Conservation (phyloP, 108 stramenopile genomes). For the Cylindrotheca closterium region DNA sequence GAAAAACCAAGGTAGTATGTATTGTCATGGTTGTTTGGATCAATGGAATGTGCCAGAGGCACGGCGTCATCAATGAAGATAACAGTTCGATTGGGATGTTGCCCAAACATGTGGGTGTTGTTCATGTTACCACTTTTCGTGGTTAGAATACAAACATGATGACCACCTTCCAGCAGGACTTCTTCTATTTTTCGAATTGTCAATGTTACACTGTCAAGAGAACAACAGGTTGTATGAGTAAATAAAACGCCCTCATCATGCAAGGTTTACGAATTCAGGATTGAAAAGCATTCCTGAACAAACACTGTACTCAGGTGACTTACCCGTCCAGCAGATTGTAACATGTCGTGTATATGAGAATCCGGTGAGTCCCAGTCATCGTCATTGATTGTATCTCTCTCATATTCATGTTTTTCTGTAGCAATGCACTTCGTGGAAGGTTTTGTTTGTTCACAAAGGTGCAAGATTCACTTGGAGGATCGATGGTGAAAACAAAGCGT, state of each 20-base stretch:
- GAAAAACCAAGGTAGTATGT: constrained; percentile 50
- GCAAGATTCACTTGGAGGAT: no score
- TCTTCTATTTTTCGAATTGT: constrained; percentile 73
- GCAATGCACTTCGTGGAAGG: no score
- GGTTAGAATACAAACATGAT: constrained; percentile 54
- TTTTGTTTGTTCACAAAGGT: no score
- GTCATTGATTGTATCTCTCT: constrained; percentile 1
- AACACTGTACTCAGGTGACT: constrained; percentile 16
- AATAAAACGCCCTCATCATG: not conserved
- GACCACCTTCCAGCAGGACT: constrained; percentile 52
- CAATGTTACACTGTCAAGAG: constrained; percentile 42
- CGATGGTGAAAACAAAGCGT: no score
- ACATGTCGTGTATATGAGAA: constrained; percentile 60
- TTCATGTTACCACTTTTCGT: constrained; percentile 44
- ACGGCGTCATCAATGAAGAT: constrained; percentile 57
- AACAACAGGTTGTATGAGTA: not conserved
- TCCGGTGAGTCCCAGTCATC: constrained; percentile 22
- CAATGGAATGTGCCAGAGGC: constrained; percentile 47
- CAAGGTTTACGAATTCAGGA: not conserved
- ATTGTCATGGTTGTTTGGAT: constrained; percentile 44
- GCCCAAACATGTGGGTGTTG: constrained; percentile 50
- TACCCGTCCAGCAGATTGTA: constrained; percentile 72
- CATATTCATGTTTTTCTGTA: not conserved
- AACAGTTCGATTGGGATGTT: constrained; percentile 53
- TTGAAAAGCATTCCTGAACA: not conserved